Conservation (phyloP, 2,329 filamentous ascomycete species). For the Fusarium sp. region DNA sequence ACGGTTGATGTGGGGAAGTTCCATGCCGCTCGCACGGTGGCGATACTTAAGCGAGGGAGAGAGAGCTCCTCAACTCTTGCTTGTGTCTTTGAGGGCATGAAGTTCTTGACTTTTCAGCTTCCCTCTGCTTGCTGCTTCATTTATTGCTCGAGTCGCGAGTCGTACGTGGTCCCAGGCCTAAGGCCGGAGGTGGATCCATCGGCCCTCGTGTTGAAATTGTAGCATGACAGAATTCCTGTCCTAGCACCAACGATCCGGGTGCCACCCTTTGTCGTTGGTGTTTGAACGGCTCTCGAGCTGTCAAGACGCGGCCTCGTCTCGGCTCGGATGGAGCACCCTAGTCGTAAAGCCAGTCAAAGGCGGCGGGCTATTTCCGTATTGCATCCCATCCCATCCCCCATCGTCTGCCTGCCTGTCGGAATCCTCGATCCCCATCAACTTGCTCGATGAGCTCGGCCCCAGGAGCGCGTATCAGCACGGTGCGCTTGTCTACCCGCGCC, state of each 20-base stretch:
- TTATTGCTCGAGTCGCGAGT: not conserved
- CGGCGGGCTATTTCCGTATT: slow-evolving; percentile 20
- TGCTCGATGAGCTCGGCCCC: not conserved
- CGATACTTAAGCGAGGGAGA: slow-evolving; percentile 28
- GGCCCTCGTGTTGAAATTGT: slow-evolving; percentile 14
- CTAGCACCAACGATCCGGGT: slow-evolving; percentile 5
- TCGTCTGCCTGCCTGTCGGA: slow-evolving; percentile 4
- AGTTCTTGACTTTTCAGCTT: not conserved
- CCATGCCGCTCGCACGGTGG: slow-evolving; percentile 34
- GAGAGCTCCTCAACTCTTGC: not conserved
- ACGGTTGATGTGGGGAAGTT: slow-evolving; percentile 39
- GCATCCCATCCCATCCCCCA: slow-evolving; percentile 3
- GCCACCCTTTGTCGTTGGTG: slow-evolving; percentile 18
- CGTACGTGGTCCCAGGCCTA: not conserved
- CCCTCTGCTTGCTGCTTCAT: not conserved
- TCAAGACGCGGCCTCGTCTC: slow-evolving; percentile 25
- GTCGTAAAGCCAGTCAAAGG: slow-evolving; percentile 5
- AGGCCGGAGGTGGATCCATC: not conserved
- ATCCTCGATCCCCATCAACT: slow-evolving; percentile 5
- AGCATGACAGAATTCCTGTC: not conserved
- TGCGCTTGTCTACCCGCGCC: not conserved
- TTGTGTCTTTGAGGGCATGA: not conserved
- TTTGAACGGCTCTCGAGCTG: slow-evolving; percentile 28
- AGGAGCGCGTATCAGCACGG: slow-evolving; percentile 13
- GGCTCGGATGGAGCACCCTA: slow-evolving; percentile 17